Evolutionary conservation across 2,329 filamentous ascomycete species (phyloP).

Genomic region (Fusarium sp.): DNA sequence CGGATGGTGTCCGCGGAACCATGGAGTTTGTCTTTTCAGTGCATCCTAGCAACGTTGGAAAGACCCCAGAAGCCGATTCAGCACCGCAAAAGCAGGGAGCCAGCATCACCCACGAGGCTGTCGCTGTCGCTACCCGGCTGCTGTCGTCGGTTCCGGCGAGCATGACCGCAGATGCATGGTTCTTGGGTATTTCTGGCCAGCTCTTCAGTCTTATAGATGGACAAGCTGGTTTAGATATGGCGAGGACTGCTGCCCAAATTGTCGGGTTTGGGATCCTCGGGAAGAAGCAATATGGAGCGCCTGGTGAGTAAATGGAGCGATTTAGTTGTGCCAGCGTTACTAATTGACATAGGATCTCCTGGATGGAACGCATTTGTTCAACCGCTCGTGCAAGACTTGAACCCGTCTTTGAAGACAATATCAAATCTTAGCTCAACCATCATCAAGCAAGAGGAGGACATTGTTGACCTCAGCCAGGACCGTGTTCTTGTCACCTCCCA

Average conservation of each 20-base stretch:
- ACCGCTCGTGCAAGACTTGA: slow-evolving; percentile 66
- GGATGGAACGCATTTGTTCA: slow-evolving; percentile 74
- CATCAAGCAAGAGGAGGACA: slow-evolving; percentile 48
- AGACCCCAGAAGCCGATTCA: slow-evolving; percentile 52
- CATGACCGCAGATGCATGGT: slow-evolving; percentile 69
- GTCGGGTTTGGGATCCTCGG: slow-evolving; percentile 72
- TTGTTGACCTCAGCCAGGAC: slow-evolving; percentile 60
- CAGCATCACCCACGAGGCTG: slow-evolving; percentile 75
- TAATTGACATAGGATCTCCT: slow-evolving; percentile 56
- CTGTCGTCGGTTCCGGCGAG: slow-evolving; percentile 69
- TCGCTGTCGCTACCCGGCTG: slow-evolving; percentile 72
- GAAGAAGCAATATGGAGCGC: slow-evolving; percentile 71
- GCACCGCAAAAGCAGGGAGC: slow-evolving; percentile 67
- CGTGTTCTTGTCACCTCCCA: slow-evolving; percentile 59
- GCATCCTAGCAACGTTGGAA: slow-evolving; percentile 65
- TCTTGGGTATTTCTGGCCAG: slow-evolving; percentile 70
- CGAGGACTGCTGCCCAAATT: slow-evolving; percentile 52
- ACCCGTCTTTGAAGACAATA: slow-evolving; percentile 52
- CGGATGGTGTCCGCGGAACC: slow-evolving; percentile 73
- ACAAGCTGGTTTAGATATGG: slow-evolving; percentile 49
- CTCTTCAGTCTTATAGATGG: slow-evolving; percentile 73
- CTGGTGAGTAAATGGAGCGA: slow-evolving; percentile 54
- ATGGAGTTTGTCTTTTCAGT: slow-evolving; percentile 79
- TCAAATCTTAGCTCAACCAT: background rate
- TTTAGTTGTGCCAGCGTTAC: background rate